Base-by-base conservation (phyloP, 163 green algal species). In the Chlorella variabilis region DNA sequence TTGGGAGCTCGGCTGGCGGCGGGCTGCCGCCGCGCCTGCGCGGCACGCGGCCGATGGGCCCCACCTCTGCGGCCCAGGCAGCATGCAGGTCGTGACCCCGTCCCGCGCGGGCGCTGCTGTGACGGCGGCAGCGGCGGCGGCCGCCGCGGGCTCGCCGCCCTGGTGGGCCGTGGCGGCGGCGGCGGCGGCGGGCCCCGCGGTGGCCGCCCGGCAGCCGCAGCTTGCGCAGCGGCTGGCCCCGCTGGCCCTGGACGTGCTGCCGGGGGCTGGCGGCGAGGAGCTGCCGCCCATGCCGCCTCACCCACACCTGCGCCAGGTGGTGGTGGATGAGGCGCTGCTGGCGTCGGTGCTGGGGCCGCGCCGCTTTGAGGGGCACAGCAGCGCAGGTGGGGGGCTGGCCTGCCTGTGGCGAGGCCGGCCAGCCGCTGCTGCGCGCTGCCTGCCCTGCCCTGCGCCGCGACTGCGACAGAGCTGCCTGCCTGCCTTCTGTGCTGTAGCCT, bases 331-430 rank as follows among this genome's bases (percentile, higher is more conserved):
- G 25, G 83, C 85, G 31, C 82, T 97, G 62, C 81, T 96, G n/a
- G 89, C 94, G 71, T 84, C 76, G 31, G 90, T 97, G 29, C 84
- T 97, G 58, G 93, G 91, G 4, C 91, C 93, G 8, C 78, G 83
- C 1, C 88, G 77, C 42, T 93, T 91, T 68, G 56, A 83, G n/a
- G 70, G 69, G 11, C 56, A 82, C 49, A 80, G 90, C 76, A 41
- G 21, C n/a, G 68, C 83, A 82, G 83, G 83, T 77, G 73, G 31
- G 73, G n/a, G n/a, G n/a, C n/a, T n/a, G n/a, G n/a, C n/a, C n/a
- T n/a, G n/a, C n/a, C n/a, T n/a, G n/a, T n/a, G n/a, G n/a, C n/a
- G n/a, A n/a, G n/a, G n/a, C n/a, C n/a, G n/a, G n/a, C n/a, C n/a
- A n/a, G n/a, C n/a, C n/a, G n/a, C n/a, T n/a, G n/a, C n/a, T 23